Evolutionary conservation across 257 asterid species (phyloP), one percentile per base, ranked within the genome.

Genomic region (Phtheirospermum japonicum): DNA sequence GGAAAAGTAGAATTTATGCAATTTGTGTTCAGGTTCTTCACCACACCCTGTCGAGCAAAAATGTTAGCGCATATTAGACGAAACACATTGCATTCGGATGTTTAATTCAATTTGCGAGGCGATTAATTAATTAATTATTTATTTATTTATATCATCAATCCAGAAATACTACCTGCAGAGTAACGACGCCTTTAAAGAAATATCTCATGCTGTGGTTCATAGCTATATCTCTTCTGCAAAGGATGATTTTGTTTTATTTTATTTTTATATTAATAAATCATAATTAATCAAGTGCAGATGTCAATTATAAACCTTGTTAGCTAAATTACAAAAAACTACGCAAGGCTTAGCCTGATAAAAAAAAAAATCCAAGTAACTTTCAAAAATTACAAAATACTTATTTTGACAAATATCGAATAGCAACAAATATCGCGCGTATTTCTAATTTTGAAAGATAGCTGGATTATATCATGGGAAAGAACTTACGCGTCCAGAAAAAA

Each of bases 401-500:
- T n/a, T n/a, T n/a, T n/a, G n/a, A n/a, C n/a, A n/a, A n/a, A n/a
- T n/a, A n/a, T n/a, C n/a, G n/a, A n/a, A n/a, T n/a, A n/a, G n/a
- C n/a, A n/a, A n/a, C n/a, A n/a, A n/a, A n/a, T n/a, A n/a, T n/a
- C n/a, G n/a, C n/a, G n/a, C n/a, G n/a, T n/a, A n/a, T n/a, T n/a
- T n/a, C n/a, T n/a, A n/a, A 37, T 11, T 39, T 10, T 33, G 39
- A 33, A 33, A 0, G 6, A 33, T 33, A 33, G n/a, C n/a, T n/a
- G n/a, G n/a, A n/a, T 4, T 7, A 9, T 42, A 3, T 16, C 49
- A 4, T 42, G n/a, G 17, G 49, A 42, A 13, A 13, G 49, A 42
- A 76, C 91, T 75, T 77, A 89, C 99, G 71, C 95, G 12, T 92
- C 95, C 50, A 92, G 76, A 57, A 92, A 92, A 59, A 83, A 86